phyloP scores from a whole-genome alignment of 2,329 filamentous ascomycete genomes.

The Botryosphaeria dothidea region DNA sequence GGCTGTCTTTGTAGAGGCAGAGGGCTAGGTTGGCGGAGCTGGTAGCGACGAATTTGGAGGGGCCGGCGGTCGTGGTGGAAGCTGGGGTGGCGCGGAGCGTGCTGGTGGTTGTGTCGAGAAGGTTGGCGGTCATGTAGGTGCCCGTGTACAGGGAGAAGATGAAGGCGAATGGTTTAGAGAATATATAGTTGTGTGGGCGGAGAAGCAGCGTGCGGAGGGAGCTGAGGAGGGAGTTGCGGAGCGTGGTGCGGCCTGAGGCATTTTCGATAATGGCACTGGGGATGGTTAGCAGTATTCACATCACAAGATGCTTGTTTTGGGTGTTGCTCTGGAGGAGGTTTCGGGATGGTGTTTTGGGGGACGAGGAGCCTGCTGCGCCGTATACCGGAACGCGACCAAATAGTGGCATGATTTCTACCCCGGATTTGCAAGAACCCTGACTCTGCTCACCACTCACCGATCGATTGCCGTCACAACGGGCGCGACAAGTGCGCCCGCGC shows the following conservation, averaged over 20 bases:
- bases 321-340: background rate
- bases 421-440: conserved; percentile 8
- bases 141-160: conserved; percentile 75
- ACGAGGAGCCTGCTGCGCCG: background rate
- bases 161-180: conserved; percentile 67
- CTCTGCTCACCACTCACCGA: conserved; percentile 54
- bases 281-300: background rate
- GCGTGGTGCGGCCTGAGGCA: conserved; percentile 66
- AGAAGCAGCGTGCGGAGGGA: conserved; percentile 60
- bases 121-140: conserved; percentile 87
- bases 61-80: conserved; percentile 68
- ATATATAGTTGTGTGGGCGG: conserved; percentile 62
- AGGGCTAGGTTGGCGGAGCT: conserved; percentile 80
- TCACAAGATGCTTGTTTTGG: background rate
- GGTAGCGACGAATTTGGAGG: conserved; percentile 78
- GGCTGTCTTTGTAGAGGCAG: conserved; percentile 86
- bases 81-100: conserved; percentile 58
- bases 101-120: conserved; percentile 76
- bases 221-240: conserved; percentile 59
- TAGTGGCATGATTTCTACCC: conserved; percentile 5
- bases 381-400: background rate
- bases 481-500: conserved; percentile 74
- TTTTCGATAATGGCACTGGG: conserved; percentile 76
- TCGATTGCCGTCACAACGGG: conserved; percentile 88
- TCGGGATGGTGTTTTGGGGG: background rate